Percentiles rank a stretch among this genome's conserved stretches.
These are phyloP conservation scores for Eragrostis curvula DNA, from an alignment of 176 grass and related monocot genomes.

Conservation along the genomic window DNA sequence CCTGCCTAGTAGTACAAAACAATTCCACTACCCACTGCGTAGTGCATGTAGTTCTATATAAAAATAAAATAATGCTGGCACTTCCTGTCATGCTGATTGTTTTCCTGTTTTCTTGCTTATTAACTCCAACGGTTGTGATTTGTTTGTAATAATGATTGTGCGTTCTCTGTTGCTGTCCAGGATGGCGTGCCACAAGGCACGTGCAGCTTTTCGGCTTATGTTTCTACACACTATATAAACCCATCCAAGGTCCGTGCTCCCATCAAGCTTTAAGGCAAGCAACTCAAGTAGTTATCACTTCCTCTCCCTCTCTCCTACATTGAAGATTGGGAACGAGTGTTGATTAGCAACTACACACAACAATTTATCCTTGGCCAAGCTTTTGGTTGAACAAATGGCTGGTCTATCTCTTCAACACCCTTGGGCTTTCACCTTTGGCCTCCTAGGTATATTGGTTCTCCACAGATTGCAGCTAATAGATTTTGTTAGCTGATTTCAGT, in stretches of 20 bases:
- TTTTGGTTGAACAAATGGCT: no score
- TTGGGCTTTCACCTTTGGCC: conserved; percentile 65
- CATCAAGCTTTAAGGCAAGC: conserved; percentile 32
- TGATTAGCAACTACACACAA: background rate
- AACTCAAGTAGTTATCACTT: background rate
- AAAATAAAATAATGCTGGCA: background rate
- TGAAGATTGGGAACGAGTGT: background rate
- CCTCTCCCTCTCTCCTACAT: background rate
- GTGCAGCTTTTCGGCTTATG: conserved; percentile 16
- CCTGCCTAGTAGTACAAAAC: background rate
- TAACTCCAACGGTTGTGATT: no score
- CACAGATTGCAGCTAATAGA: background rate
- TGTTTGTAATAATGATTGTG: background rate
- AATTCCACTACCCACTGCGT: background rate
- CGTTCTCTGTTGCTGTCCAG: conserved; percentile 3
- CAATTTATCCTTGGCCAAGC: background rate
- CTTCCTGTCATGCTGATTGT: conserved; percentile 30
- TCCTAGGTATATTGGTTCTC: conserved; percentile 54
- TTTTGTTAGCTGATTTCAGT: background rate
- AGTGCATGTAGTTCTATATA: background rate
- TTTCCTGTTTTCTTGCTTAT: background rate
- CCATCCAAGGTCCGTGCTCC: background rate
- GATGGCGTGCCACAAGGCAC: background rate
- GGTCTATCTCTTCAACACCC: conserved; percentile 63
- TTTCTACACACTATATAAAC: conserved; percentile 43